These are phyloP conservation scores for Aureobasidium mangrovei DNA, from an alignment of 2,329 filamentous ascomycete species.

Conservation along the genomic window DNA sequence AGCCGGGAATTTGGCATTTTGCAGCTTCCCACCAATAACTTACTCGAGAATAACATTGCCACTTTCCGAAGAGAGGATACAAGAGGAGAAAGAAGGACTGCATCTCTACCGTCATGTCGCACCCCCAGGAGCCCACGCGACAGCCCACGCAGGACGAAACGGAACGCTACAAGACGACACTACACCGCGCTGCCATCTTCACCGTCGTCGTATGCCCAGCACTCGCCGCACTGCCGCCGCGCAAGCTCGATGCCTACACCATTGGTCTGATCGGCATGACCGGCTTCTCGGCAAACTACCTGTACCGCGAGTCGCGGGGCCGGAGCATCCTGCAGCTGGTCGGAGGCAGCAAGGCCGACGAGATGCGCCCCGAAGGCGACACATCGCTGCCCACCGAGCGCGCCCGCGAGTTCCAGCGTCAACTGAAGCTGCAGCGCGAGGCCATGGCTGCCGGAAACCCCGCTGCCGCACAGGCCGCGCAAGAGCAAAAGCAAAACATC, in stretches of 20 bases:
- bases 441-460: slow-evolving; percentile 29
- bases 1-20: no score
- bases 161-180: slow-evolving; percentile 13
- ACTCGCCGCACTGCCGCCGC: slow-evolving; percentile 49
- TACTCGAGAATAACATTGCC: background rate
- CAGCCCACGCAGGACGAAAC: slow-evolving; percentile 21
- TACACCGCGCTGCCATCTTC: slow-evolving; percentile 41
- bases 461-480: slow-evolving; percentile 19
- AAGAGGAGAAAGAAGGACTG: background rate
- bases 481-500: slow-evolving; percentile 19
- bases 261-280: slow-evolving; percentile 43
- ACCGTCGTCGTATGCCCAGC: slow-evolving; percentile 46
- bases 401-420: slow-evolving; percentile 26
- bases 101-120: slow-evolving; percentile 19
- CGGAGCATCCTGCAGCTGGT: slow-evolving; percentile 29
- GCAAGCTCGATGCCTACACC: slow-evolving; percentile 55
- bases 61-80: background rate
- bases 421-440: slow-evolving; percentile 34
- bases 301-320: slow-evolving; percentile 35
- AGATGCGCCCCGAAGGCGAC: slow-evolving; percentile 11
- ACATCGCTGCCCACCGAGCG: slow-evolving; percentile 29
- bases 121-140: slow-evolving; percentile 21
- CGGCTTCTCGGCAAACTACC: slow-evolving; percentile 42
- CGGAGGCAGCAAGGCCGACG: slow-evolving; percentile 18
- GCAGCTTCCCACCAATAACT: background rate